Percentiles rank a stretch among this genome's conserved stretches.
These are phyloP conservation scores for Vitis labrusca DNA, from an alignment of 164 flowering plant genomes.

Conservation along the genomic window DNA sequence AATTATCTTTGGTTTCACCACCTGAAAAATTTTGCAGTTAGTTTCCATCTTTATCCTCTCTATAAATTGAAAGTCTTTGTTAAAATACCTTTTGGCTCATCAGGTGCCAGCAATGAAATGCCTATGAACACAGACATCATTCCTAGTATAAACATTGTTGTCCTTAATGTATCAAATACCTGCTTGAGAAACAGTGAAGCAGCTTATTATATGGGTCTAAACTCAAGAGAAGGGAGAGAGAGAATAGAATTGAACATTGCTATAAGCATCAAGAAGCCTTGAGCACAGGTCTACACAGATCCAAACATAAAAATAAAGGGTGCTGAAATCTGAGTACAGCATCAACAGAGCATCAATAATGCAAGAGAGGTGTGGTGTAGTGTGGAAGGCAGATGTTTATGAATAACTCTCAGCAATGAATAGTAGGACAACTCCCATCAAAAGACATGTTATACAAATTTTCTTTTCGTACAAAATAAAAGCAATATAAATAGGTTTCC, in stretches of 20 bases:
- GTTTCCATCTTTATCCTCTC: neutral
- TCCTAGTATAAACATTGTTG: conserved; percentile 87
- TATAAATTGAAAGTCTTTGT: conserved; percentile 1
- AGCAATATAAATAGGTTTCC: neutral
- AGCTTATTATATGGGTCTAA: neutral
- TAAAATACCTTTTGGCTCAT: conserved; percentile 76
- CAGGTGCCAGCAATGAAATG: conserved; percentile 95
- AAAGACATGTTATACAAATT: neutral
- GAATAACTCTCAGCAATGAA: neutral
- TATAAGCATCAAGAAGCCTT: neutral
- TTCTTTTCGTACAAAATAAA: too few relatives aligned
- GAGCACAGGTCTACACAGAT: neutral
- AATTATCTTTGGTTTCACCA: conserved; percentile 62
- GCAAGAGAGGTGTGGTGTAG: neutral
- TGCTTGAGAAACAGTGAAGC: conserved; percentile 24
- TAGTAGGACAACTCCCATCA: neutral
- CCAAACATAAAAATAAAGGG: neutral
- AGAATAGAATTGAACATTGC: neutral
- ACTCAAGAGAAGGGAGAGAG: conserved; percentile 1
- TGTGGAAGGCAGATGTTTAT: too few relatives aligned
- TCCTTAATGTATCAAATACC: conserved; percentile 85
- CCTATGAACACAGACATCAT: conserved; percentile 86
- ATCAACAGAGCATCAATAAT: neutral
- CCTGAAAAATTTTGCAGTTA: conserved; percentile 40
- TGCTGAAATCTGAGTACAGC: neutral